Percentiles rank a stretch among this genome's conserved stretches.
Evolutionary conservation across 331 rosid species (phyloP).

Genomic region (Quercus tomentella): DNA sequence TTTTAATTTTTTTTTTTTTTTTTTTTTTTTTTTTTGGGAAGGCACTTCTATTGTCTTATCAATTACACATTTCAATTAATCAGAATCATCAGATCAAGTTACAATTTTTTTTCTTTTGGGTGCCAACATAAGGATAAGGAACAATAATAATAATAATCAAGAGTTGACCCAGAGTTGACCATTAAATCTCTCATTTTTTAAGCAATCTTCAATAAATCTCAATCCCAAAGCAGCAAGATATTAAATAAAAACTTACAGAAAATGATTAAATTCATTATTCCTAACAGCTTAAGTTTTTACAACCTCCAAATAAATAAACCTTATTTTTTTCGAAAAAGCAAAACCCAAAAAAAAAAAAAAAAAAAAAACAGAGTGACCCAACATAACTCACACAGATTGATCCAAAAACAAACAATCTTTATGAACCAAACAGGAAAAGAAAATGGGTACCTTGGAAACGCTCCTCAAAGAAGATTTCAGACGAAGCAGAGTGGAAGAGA

Average conservation of each 20-base stretch:
- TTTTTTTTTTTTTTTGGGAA: no score
- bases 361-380: no score
- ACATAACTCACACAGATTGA: not conserved
- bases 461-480: conserved; percentile 46
- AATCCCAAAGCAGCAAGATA: not conserved
- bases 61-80: no score
- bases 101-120: no score
- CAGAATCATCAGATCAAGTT: no score
- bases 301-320: no score
- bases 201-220: not conserved
- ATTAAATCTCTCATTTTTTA: not conserved
- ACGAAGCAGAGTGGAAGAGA: conserved; percentile 13
- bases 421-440: not conserved
- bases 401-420: not conserved
- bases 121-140: not conserved
- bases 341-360: no score
- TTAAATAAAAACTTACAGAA: not conserved
- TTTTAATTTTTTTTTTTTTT: no score
- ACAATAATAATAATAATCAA: not conserved
- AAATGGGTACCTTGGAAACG: conserved; percentile 36
- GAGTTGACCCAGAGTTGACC: not conserved
- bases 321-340: no score
- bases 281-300: no score
- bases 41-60: no score
- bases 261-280: not conserved